These are phyloP conservation scores for Monosporascus sp. DNA, from an alignment of 2,329 filamentous ascomycete species.

Conservation along the genomic window DNA sequence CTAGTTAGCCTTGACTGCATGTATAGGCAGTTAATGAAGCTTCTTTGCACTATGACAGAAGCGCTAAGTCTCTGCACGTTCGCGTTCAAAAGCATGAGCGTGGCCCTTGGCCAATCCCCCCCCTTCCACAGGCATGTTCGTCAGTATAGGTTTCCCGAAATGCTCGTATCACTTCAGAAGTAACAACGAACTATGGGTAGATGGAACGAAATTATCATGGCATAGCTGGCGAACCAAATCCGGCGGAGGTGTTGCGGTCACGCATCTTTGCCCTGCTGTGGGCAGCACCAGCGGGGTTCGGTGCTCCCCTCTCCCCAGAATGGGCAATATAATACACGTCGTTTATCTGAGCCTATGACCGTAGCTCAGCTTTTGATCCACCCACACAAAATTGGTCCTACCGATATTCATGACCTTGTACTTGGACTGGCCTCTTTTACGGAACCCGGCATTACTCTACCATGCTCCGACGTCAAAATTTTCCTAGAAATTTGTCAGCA, in stretches of 20 bases:
- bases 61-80: too few species aligned
- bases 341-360: not conserved
- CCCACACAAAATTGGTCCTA: not conserved
- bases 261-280: not conserved
- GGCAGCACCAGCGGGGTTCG: not conserved
- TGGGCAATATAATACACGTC: not conserved
- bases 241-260: not conserved
- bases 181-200: too few species aligned
- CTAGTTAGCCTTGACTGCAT: too few species aligned
- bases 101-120: too few species aligned
- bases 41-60: too few species aligned
- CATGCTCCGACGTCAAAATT: conserved; percentile 91
- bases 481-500: conserved; percentile 54
- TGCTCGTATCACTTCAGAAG: too few species aligned
- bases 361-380: not conserved
- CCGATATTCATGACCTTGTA: not conserved
- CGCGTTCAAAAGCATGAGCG: too few species aligned
- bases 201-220: not conserved
- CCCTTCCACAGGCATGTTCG: too few species aligned
- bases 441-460: conserved; percentile 42
- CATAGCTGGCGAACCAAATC: not conserved
- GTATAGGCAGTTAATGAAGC: too few species aligned
- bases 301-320: not conserved
- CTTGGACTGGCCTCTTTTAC: not conserved
- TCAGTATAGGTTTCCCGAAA: too few species aligned